Conservation (phyloP, 139 green algal species). For the Chlamydomonas applanata region DNA sequence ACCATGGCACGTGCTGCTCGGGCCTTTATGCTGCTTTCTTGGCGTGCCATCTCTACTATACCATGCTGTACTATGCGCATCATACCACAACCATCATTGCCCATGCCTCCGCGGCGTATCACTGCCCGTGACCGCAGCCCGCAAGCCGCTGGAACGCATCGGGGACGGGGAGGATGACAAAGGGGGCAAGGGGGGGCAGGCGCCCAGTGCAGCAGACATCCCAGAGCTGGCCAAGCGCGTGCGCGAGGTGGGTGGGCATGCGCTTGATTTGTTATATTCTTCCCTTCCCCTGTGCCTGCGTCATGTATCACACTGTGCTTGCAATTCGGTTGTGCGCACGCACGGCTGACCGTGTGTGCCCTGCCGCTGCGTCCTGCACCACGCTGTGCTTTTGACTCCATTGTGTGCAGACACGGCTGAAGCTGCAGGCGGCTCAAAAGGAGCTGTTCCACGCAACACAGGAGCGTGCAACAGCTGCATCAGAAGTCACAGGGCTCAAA, state of each 20-base stretch:
- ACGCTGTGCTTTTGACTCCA: not conserved
- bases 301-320: too few relatives aligned
- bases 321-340: too few relatives aligned
- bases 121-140: not conserved
- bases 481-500: too few relatives aligned
- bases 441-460: slow-evolving; percentile 14
- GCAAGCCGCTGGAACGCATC: not conserved
- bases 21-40: too few relatives aligned
- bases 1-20: too few relatives aligned
- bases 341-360: too few relatives aligned
- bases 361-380: not conserved
- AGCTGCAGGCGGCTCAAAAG: slow-evolving; percentile 22
- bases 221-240: slow-evolving; percentile 19
- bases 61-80: too few relatives aligned
- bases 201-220: slow-evolving; percentile 9
- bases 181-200: not conserved
- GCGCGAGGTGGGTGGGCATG: slow-evolving; percentile 31
- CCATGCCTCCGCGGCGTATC: too few relatives aligned
- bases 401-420: not conserved
- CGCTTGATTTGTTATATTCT: too few relatives aligned
- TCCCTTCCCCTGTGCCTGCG: too few relatives aligned
- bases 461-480: not conserved
- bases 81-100: too few relatives aligned
- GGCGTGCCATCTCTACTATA: too few relatives aligned
- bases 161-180: not conserved